Evolutionary conservation across 768 basidiomycete genomes (phyloP).

Genomic region (Hortiboletus flavorubellus): DNA sequence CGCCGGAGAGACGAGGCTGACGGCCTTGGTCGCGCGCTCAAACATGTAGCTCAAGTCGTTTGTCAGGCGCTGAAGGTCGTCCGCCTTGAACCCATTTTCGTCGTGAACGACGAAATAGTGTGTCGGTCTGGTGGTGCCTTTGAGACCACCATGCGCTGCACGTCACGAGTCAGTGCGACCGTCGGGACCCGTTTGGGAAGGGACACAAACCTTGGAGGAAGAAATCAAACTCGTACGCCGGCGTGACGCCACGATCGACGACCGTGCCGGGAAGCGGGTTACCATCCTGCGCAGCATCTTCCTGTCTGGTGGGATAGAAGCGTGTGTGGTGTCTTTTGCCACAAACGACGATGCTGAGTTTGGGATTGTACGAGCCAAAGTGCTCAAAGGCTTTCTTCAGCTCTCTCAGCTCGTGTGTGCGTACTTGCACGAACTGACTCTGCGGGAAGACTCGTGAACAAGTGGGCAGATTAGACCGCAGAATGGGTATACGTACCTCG

Average conservation of each 20-base stretch:
- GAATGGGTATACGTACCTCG: conserved; percentile 45
- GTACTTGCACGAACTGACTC: conserved; percentile 48
- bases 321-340: conserved; percentile 57
- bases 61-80: conserved; percentile 48
- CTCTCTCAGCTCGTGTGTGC: conserved; percentile 39
- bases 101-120: conserved; percentile 57
- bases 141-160: conserved; percentile 41
- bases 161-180: neutral
- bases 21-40: conserved; percentile 52
- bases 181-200: neutral
- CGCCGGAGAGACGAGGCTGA: conserved; percentile 35
- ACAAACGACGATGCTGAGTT: conserved; percentile 51
- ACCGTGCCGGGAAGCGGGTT: conserved; percentile 55
- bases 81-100: conserved; percentile 47
- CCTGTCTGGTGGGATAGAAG: conserved; percentile 45
- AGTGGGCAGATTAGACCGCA: neutral
- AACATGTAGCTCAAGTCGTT: conserved; percentile 55
- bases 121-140: conserved; percentile 45
- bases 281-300: conserved; percentile 40
- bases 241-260: conserved; percentile 53
- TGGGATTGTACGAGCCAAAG: conserved; percentile 42
- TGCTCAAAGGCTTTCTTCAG: conserved; percentile 40
- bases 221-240: conserved; percentile 53
- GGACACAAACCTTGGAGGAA: conserved; percentile 43
- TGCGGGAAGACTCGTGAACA: conserved; percentile 11